Conservation (phyloP, 495 filamentous ascomycete species). For the Cercophora sp. region DNA sequence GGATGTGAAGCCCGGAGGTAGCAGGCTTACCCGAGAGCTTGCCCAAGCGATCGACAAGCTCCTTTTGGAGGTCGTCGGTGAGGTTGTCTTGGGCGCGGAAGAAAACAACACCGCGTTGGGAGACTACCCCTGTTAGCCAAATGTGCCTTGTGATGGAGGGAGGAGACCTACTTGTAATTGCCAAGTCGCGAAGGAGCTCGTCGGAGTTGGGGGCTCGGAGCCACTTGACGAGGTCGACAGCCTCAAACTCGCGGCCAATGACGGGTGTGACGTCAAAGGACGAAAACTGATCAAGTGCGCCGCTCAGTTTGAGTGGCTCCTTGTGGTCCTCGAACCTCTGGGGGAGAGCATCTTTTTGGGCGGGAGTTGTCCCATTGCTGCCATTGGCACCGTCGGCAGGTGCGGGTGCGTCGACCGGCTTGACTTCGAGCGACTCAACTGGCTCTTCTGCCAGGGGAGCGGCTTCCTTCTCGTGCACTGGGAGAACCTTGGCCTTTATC, state of each 20-base stretch:
- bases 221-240: conserved; percentile 58
- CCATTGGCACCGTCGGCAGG: background rate
- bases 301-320: conserved; percentile 48
- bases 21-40: conserved; percentile 62
- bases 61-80: conserved; percentile 62
- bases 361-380: background rate
- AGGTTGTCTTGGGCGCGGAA: conserved; percentile 70
- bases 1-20: conserved; percentile 67
- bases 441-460: background rate
- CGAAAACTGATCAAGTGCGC: conserved; percentile 53
- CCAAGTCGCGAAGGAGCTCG: conserved; percentile 61
- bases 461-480: conserved; percentile 13
- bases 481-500: conserved; percentile 26
- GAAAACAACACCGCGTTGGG: conserved; percentile 76
- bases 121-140: conserved; percentile 49
- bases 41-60: conserved; percentile 62
- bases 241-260: conserved; percentile 62
- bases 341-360: background rate
- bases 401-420: conserved; percentile 1
- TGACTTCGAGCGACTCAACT: conserved; percentile 11
- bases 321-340: conserved; percentile 16
- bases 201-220: conserved; percentile 61
- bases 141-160: background rate
- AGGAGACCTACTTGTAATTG: conserved; percentile 39
- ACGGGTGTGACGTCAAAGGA: conserved; percentile 64